phyloP scores from a whole-genome alignment of 148 eudicot species.

The Silene conica region DNA sequence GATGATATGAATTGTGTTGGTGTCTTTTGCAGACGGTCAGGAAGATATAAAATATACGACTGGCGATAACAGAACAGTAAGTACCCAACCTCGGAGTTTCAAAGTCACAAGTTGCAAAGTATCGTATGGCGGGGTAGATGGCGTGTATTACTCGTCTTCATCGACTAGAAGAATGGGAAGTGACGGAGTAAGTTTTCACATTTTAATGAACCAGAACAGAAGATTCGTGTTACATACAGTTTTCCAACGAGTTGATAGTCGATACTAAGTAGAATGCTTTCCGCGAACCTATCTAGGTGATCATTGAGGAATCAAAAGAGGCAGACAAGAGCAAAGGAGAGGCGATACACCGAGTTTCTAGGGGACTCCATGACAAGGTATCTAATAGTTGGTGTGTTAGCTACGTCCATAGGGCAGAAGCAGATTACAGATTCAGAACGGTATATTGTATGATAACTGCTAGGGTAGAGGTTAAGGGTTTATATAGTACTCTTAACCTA shows the following conservation, averaged over 20 bases:
- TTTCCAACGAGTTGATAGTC: not conserved
- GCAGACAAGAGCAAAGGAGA: constrained; percentile 75
- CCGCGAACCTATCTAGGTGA: constrained; percentile 34
- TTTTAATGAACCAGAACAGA: not conserved
- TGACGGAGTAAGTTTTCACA: constrained; percentile 54
- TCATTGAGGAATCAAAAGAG: constrained; percentile 72
- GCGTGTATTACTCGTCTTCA: constrained; percentile 65
- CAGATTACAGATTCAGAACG: too few relatives aligned
- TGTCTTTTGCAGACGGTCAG: constrained; percentile 34
- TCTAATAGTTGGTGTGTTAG: too few relatives aligned
- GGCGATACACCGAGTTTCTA: constrained; percentile 74
- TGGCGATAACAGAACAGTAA: constrained; percentile 19
- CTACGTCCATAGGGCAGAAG: too few relatives aligned
- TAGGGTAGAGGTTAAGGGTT: too few relatives aligned
- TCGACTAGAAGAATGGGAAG: constrained; percentile 51
- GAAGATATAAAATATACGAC: constrained; percentile 19
- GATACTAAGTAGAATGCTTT: not conserved
- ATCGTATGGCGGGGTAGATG: constrained; percentile 78
- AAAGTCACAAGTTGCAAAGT: constrained; percentile 57
- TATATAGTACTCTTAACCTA: too few relatives aligned
- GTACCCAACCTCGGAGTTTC: constrained; percentile 19
- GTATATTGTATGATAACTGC: too few relatives aligned
- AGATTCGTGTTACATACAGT: constrained; percentile 3
- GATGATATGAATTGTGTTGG: constrained; percentile 13
- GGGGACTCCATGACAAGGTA: constrained; percentile 86